These are phyloP conservation scores for Ceratocystis eucalypticola DNA, from an alignment of 2,329 filamentous ascomycete genomes.

Conservation along the genomic window DNA sequence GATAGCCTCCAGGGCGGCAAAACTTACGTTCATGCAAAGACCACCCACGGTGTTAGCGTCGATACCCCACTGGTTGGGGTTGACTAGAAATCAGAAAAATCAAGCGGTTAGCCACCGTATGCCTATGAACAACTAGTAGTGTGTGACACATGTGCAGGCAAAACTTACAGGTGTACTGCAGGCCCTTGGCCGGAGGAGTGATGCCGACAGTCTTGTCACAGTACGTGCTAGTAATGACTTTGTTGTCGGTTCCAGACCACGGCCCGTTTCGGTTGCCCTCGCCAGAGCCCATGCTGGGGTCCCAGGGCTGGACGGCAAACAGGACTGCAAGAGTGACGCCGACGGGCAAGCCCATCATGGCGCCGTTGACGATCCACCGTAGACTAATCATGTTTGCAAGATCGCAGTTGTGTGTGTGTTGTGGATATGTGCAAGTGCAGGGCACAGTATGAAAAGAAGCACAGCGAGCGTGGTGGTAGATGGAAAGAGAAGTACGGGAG, in stretches of 20 bases:
- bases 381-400: slow-evolving; percentile 26
- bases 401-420: not conserved
- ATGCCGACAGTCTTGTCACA: slow-evolving; percentile 36
- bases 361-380: slow-evolving; percentile 36
- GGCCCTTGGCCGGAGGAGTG: slow-evolving; percentile 30
- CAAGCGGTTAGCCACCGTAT: not conserved
- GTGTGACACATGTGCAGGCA: not conserved
- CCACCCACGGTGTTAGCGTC: slow-evolving; percentile 27
- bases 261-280: slow-evolving; percentile 27
- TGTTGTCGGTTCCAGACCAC: slow-evolving; percentile 29
- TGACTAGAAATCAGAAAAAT: slow-evolving; percentile 29
- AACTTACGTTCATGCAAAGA: slow-evolving; percentile 41
- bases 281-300: slow-evolving; percentile 31
- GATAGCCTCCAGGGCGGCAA: slow-evolving; percentile 7
- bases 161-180: slow-evolving; percentile 36
- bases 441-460: not conserved
- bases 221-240: slow-evolving; percentile 27
- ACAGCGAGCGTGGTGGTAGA: not conserved
- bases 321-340: slow-evolving; percentile 37
- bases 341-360: slow-evolving; percentile 37
- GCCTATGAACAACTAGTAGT: not conserved
- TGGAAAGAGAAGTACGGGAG: not conserved
- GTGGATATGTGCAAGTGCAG: not conserved
- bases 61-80: slow-evolving; percentile 44
- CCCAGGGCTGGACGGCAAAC: slow-evolving; percentile 35